These are phyloP conservation scores for Alternaria longipes DNA, from an alignment of 2,329 filamentous ascomycete species.

Conservation along the genomic window DNA sequence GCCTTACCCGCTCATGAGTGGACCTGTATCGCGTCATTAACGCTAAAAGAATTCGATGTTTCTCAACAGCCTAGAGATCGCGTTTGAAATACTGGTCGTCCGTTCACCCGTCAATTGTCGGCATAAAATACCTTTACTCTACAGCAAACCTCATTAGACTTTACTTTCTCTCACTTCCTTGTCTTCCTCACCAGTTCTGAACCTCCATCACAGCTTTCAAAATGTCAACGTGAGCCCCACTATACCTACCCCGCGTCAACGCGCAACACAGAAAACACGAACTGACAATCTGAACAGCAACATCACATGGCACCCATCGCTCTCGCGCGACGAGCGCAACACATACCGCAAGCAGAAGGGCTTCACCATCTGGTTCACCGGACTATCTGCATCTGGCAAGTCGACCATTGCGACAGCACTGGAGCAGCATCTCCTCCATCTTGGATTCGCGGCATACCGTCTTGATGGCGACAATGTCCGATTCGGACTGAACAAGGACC, in stretches of 20 bases:
- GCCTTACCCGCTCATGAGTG: constrained; percentile 22
- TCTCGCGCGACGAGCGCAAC: constrained; percentile 80
- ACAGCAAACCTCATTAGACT: not conserved
- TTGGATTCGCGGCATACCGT: constrained; percentile 84
- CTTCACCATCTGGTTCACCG: constrained; percentile 97
- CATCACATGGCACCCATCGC: constrained; percentile 88
- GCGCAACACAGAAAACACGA: not conserved
- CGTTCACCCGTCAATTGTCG: constrained; percentile 18
- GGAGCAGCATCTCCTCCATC: constrained; percentile 93
- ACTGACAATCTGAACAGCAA: constrained; percentile 65
- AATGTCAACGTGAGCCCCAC: constrained; percentile 51
- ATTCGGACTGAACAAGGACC: constrained; percentile 96
- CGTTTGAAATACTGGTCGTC: constrained; percentile 17
- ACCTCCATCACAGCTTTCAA: constrained; percentile 11
- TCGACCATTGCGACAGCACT: constrained; percentile 96
- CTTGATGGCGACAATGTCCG: constrained; percentile 98
- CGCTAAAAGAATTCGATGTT: constrained; percentile 38
- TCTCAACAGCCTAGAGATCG: constrained; percentile 15
- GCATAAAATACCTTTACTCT: constrained; percentile 11
- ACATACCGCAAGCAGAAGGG: constrained; percentile 81
- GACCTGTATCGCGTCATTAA: constrained; percentile 38
- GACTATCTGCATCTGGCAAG: constrained; percentile 94
- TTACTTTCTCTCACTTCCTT: not conserved
- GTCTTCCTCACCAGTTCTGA: no score
- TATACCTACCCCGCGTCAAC: constrained; percentile 32